A percentile compares a stretch with the other conserved stretches of the same genome.
These are phyloP conservation scores for Zymoseptoria tritici DNA, from an alignment of 2,329 filamentous ascomycete genomes.

Conservation along the genomic window DNA sequence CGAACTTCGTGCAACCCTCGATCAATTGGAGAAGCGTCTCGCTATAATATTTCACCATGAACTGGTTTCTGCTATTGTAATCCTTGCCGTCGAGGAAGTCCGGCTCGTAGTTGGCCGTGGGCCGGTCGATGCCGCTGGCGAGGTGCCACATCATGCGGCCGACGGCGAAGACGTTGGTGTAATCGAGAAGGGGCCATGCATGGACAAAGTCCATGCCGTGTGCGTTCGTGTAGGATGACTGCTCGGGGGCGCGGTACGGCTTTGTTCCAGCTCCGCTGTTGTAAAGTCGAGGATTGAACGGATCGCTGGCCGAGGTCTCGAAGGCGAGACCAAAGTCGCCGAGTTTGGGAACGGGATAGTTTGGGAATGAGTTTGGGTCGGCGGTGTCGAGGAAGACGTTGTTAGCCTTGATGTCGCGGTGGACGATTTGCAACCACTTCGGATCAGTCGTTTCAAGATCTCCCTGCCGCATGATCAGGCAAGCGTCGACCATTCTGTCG, in stretches of 20 bases:
- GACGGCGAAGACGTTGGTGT: slow-evolving; percentile 2
- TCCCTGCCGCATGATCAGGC: slow-evolving; percentile 12
- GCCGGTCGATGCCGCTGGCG: not conserved
- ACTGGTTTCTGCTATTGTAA: not conserved
- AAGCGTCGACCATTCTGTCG: slow-evolving; percentile 9
- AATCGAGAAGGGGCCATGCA: not conserved
- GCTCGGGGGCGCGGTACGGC: not conserved
- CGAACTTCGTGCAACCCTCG: slow-evolving; percentile 5
- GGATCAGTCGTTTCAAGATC: not conserved
- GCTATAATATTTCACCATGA: slow-evolving; percentile 4
- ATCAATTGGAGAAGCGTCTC: slow-evolving; percentile 2
- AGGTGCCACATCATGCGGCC: not conserved
- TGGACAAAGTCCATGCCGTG: not conserved
- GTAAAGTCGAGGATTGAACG: not conserved
- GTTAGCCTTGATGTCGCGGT: slow-evolving; percentile 94
- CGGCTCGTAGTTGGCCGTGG: not conserved
- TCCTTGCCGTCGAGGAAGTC: not conserved
- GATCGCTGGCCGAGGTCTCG: not conserved
- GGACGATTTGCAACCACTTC: slow-evolving; percentile 30
- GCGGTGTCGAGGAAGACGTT: slow-evolving; percentile 68
- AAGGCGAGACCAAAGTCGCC: slow-evolving; percentile 9
- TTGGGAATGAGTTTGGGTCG: not conserved
- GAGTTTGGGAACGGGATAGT: slow-evolving; percentile 6
- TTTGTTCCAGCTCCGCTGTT: not conserved
- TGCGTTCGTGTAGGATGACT: not conserved